Evolutionary conservation across 2,329 filamentous ascomycete species (phyloP), one percentile per base, ranked within the genome.

Genomic region (Colletotrichum kahawae): DNA sequence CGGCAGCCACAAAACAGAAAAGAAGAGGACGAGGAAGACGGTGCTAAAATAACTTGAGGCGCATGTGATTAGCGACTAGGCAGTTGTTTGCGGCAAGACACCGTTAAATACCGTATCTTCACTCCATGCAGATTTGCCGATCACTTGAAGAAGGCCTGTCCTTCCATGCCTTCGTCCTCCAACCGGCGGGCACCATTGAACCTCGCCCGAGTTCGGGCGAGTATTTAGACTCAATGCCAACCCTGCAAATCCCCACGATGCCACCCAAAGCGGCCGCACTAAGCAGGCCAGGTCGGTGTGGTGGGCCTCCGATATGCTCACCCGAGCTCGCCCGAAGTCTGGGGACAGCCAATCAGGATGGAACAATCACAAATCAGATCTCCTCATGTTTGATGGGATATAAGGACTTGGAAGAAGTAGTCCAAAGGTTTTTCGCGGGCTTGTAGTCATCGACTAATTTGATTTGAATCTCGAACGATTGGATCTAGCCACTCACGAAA

Each of bases 281-380:
- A 29, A 29, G 2, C 9, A 34, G 5, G 59, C 71, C n/a, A 85
- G 78, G 75, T 87, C 80, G 67, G 82, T 86, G 7, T 79, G 75
- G 76, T 87, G 84, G 69, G 84, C 81, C 1, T 76, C 57, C 62
- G 84, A 82, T 21, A 71, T 83, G 84, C 6, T 77, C 74, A 3
- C 85, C 85, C 2, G 81, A 79, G 73, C 68, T 71, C 68, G 24
- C 48, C 68, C 68, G 60, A 71, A 24, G 18, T 48, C 31, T 27
- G 8, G 24, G 36, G 21, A n/a, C 34, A n/a, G 31, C 68, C 68
- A 66, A 66, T 71, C 60, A 59, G 9, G 9, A 31, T 31, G 27
- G 14, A 24, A 24, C 14, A 56, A 71, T 66, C 68, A 66, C 60
- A 66, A 66, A 71, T 66, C 33, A 59, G 6, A 31, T 43, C 60